Evolutionary conservation across 2,329 filamentous ascomycete genomes (phyloP).

Genomic region (Davidsoniella eucalypti): DNA sequence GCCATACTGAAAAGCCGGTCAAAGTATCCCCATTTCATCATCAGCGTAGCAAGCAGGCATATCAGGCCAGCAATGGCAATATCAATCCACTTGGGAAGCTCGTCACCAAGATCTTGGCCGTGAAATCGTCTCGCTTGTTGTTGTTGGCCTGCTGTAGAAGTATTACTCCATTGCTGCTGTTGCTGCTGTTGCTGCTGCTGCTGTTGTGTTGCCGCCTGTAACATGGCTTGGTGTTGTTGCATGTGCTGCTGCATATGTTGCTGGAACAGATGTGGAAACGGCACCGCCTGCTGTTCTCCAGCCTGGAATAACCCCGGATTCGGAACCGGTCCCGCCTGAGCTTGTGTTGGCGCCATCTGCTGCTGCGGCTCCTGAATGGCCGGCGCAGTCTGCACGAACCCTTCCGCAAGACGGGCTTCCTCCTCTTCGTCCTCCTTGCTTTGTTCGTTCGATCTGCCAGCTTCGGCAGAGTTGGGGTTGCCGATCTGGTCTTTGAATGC

Average conservation of each 20-base stretch:
- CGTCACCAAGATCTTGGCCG: conserved; percentile 20
- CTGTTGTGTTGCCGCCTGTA: conserved; percentile 4
- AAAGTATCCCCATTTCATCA: conserved; percentile 29
- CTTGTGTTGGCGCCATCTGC: background rate
- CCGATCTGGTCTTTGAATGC: conserved; percentile 56
- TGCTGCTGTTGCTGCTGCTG: conserved; percentile 1
- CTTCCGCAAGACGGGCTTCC: conserved; percentile 36
- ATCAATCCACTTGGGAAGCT: conserved; percentile 61
- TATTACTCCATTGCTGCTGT: conserved; percentile 5
- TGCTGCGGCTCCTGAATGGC: conserved; percentile 12
- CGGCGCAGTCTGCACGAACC: conserved; percentile 35
- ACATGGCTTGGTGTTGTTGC: conserved; percentile 1
- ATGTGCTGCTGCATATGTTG: conserved; percentile 8
- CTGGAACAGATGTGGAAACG: conserved; percentile 14
- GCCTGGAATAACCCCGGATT: no score
- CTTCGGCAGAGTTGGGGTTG: background rate
- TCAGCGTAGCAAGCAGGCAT: conserved; percentile 51
- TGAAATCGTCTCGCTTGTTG: no score
- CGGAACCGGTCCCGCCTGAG: conserved; percentile 6
- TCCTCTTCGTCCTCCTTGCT: conserved; percentile 22
- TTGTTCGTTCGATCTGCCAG: background rate
- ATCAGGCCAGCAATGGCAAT: conserved; percentile 60
- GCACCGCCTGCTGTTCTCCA: conserved; percentile 14
- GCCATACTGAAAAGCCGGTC: conserved; percentile 1
- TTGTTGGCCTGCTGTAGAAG: conserved; percentile 15